These are phyloP conservation scores for Termitomyces sp. DNA, from an alignment of 768 basidiomycete species.

Conservation along the genomic window DNA sequence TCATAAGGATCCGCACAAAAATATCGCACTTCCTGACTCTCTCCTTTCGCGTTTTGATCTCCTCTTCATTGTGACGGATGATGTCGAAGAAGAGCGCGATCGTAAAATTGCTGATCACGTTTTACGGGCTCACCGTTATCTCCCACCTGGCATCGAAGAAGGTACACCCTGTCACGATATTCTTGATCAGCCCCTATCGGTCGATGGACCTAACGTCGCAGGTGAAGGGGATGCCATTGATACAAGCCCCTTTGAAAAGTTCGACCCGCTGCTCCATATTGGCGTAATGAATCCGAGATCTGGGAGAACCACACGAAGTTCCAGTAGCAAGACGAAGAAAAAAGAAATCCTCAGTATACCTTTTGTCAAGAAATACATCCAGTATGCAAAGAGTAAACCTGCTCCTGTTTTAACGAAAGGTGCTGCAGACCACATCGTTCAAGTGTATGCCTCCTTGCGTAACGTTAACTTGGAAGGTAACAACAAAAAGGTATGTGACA, in stretches of 20 bases:
- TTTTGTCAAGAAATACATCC: conserved; percentile 98
- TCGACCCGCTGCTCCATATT: conserved; percentile 89
- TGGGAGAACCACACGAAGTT: conserved; percentile 49
- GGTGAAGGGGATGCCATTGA: conserved; percentile 55
- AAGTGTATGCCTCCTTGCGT: conserved; percentile 84
- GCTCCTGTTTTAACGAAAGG: conserved; percentile 86
- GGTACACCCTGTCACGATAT: conserved; percentile 88
- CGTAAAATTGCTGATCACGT: conserved; percentile 96
- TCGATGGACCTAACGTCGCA: conserved; percentile 69
- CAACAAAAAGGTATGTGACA: conserved; percentile 62
- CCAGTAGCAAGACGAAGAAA: conserved; percentile 52
- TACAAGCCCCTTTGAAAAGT: conserved; percentile 90
- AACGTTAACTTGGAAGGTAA: conserved; percentile 92
- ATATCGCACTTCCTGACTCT: conserved; percentile 97
- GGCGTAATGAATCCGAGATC: conserved; percentile 51
- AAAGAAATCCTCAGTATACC: conserved; percentile 86
- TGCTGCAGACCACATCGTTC: conserved; percentile 90
- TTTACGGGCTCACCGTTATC: conserved; percentile 92
- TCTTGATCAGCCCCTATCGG: conserved; percentile 79
- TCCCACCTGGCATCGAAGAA: conserved; percentile 95
- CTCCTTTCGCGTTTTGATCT: conserved; percentile 98
- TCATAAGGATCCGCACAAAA: conserved; percentile 98
- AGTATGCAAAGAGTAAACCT: conserved; percentile 89
- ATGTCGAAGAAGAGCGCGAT: conserved; percentile 93
- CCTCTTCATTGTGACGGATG: conserved; percentile 96